phyloP scores from a whole-genome alignment of 1,284 basidiomycete genomes.

The Meripilus lineatus region DNA sequence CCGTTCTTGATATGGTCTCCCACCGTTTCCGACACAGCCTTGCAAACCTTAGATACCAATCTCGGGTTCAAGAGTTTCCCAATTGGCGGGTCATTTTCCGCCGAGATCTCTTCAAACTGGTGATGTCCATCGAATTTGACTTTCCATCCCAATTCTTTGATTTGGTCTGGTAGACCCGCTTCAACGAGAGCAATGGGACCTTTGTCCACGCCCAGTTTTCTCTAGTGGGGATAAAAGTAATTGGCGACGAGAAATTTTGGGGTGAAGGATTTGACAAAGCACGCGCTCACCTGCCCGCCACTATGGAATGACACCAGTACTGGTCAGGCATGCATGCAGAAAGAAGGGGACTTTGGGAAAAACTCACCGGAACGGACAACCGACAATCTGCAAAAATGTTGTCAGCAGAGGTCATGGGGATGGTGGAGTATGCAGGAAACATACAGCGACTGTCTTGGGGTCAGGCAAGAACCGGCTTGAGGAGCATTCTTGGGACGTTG shows the following conservation, averaged over 20 bases:
- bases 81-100: slow-evolving; percentile 70
- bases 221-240: slow-evolving; percentile 34
- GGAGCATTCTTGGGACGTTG: slow-evolving; percentile 16
- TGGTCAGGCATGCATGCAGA: neutral
- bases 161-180: slow-evolving; percentile 78
- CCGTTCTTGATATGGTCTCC: slow-evolving; percentile 73
- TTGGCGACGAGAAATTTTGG: slow-evolving; percentile 3
- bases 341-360: neutral
- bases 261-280: neutral
- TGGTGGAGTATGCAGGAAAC: slow-evolving; percentile 23
- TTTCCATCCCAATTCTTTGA: slow-evolving; percentile 80
- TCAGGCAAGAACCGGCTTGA: slow-evolving; percentile 50
- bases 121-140: slow-evolving; percentile 89
- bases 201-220: slow-evolving; percentile 83
- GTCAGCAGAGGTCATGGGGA: slow-evolving; percentile 5
- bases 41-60: slow-evolving; percentile 79
- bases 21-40: slow-evolving; percentile 77
- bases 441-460: slow-evolving; percentile 66
- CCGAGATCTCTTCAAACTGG: slow-evolving; percentile 79
- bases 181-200: slow-evolving; percentile 85
- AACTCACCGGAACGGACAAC: slow-evolving; percentile 69
- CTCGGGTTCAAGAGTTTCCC: slow-evolving; percentile 88
- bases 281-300: slow-evolving; percentile 46
- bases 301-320: slow-evolving; percentile 24
- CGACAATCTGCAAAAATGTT: slow-evolving; percentile 51